These are phyloP conservation scores for Pythium aphanidermatum DNA, from an alignment of 352 stramenopile species.

Conservation along the genomic window DNA sequence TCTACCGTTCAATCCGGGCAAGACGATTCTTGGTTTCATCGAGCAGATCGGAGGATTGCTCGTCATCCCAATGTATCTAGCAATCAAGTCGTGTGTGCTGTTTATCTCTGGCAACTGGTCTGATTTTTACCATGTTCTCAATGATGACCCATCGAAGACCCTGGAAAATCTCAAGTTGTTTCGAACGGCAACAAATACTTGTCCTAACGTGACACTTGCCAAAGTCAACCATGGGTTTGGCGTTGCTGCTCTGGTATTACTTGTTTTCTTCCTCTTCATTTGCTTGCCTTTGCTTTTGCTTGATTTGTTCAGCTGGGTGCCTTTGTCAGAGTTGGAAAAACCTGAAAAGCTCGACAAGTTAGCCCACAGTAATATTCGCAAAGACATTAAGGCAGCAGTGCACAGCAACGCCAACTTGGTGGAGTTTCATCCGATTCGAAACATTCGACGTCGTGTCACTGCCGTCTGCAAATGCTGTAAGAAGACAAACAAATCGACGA, in stretches of 20 bases:
- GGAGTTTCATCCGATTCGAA: conserved; percentile 19
- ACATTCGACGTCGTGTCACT: background rate
- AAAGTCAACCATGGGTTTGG: conserved; percentile 37
- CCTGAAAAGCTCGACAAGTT: conserved; percentile 19
- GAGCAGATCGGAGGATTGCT: conserved; percentile 45
- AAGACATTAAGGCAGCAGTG: conserved; percentile 40
- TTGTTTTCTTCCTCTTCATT: conserved; percentile 42
- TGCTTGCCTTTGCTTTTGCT: conserved; percentile 47
- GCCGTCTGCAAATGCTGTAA: too few species aligned
- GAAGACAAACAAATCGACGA: too few species aligned
- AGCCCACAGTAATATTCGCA: conserved; percentile 23
- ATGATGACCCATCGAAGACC: conserved; percentile 6
- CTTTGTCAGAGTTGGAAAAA: conserved; percentile 34
- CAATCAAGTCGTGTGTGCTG: conserved; percentile 54
- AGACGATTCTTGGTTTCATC: conserved; percentile 21
- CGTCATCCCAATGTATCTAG: conserved; percentile 44
- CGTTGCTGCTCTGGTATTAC: conserved; percentile 28
- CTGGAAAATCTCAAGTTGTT: conserved; percentile 21
- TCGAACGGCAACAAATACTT: conserved; percentile 3
- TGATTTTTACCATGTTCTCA: conserved; percentile 23
- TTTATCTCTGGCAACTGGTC: conserved; percentile 43
- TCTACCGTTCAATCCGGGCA: conserved; percentile 31
- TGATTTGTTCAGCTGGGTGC: conserved; percentile 53
- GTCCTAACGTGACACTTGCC: conserved; percentile 16
- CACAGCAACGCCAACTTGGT: conserved; percentile 50